Conservation (phyloP, 352 stramenopile species). For the Globisporangium canariense region DNA sequence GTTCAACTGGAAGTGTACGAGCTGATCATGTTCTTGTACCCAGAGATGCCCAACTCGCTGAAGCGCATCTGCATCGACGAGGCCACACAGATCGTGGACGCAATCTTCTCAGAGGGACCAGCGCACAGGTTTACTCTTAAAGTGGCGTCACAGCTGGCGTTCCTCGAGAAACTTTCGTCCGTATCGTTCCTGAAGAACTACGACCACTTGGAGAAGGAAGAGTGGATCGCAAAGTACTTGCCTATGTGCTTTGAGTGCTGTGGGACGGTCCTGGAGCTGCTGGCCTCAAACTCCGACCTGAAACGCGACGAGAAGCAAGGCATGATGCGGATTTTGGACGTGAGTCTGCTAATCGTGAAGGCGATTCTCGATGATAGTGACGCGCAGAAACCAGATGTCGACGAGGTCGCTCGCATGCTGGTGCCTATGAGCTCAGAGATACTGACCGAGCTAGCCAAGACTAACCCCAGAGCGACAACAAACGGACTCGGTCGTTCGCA, state of each 20-base stretch:
- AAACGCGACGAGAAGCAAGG: slow-evolving; percentile 22
- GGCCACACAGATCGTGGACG: slow-evolving; percentile 39
- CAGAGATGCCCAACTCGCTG: slow-evolving; percentile 29
- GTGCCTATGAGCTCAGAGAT: slow-evolving; percentile 54
- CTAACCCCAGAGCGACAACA: slow-evolving; percentile 18
- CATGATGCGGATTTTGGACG: slow-evolving; percentile 59
- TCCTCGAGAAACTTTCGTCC: slow-evolving; percentile 41
- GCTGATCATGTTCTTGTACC: slow-evolving; percentile 46
- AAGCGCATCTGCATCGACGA: slow-evolving; percentile 45
- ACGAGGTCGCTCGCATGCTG: slow-evolving; percentile 42
- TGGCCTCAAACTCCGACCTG: slow-evolving; percentile 18
- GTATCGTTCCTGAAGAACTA: slow-evolving; percentile 45
- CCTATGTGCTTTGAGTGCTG: slow-evolving; percentile 67
- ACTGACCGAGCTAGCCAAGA: slow-evolving; percentile 39
- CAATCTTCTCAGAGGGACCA: slow-evolving; percentile 53
- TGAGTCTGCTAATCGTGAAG: slow-evolving; percentile 49
- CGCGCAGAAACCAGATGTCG: slow-evolving; percentile 23
- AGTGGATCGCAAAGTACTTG: slow-evolving; percentile 60
- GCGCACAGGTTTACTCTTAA: slow-evolving; percentile 37
- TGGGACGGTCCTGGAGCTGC: slow-evolving; percentile 54
- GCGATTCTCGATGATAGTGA: slow-evolving; percentile 58
- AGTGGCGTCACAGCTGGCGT: slow-evolving; percentile 34
- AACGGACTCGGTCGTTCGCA: slow-evolving; percentile 9
- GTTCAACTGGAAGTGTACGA: slow-evolving; percentile 35
- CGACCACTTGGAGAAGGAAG: slow-evolving; percentile 38